Percentiles rank a stretch among this genome's conserved stretches.
Evolutionary conservation across 345 rosid species (phyloP).

Genomic region (Gossypium raimondii): DNA sequence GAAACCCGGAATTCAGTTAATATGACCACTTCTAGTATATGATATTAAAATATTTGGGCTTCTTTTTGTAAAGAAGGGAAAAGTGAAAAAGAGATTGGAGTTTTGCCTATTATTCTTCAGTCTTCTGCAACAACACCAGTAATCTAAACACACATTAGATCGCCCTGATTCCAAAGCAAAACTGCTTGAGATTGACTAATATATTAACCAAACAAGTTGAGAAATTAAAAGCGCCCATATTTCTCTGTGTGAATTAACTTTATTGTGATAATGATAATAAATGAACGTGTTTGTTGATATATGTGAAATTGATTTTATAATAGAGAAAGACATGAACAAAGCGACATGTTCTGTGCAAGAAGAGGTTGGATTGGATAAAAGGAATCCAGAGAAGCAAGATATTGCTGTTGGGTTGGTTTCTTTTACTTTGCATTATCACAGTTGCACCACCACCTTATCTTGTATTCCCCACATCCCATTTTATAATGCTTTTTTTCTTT

Average conservation of each 20-base stretch:
- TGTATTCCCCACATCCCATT: conserved; percentile 34
- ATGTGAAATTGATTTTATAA: background rate
- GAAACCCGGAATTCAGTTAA: no score
- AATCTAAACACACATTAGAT: conserved; percentile 13
- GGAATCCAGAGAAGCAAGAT: conserved; percentile 38
- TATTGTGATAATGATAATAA: background rate
- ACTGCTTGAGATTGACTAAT: background rate
- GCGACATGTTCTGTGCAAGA: conserved; percentile 43
- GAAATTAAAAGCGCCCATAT: background rate
- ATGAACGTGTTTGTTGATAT: background rate
- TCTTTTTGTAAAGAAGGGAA: no score
- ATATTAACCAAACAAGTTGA: no score
- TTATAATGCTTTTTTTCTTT: conserved; percentile 1
- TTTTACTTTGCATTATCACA: conserved; percentile 35
- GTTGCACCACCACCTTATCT: conserved; percentile 42
- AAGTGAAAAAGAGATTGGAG: no score
- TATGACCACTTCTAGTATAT: no score
- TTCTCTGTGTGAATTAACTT: background rate
- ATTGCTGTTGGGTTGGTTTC: conserved; percentile 27
- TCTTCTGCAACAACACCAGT: conserved; percentile 18
- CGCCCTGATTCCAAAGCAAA: conserved; percentile 24
- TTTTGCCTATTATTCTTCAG: background rate
- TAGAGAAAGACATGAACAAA: conserved; percentile 30
- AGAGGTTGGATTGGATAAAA: conserved; percentile 48
- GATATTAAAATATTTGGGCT: no score